Evolutionary conservation across 345 rosid species (phyloP), one percentile per base, ranked within the genome.

Genomic region (Eucalyptus cloeziana): DNA sequence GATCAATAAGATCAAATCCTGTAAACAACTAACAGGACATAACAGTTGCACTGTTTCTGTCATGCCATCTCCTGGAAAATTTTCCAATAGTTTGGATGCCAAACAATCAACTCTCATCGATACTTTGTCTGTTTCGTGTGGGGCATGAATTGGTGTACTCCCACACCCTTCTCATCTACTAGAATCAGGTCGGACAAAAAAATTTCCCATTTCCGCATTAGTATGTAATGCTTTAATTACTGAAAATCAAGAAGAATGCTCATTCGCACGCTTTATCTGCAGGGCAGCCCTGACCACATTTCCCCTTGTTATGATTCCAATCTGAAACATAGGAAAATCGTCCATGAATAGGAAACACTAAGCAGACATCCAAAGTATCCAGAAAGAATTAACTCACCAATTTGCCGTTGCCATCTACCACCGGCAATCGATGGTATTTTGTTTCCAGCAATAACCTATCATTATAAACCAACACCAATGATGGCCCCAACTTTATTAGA

Each of bases 361-460:
- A 12, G 44, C n/a, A 88, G 17, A 7, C 49, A 54, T 54, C 71
- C 33, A 85, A 10, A 40, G 76, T n/a, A 40, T 27, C 13, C 30
- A 19, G 88, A 24, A 33, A 67, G 62, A 85, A 25, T 85, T 91
- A 27, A 10, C 94, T 93, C 91, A 97, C 99, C 94, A 96, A 95
- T 87, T 93, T 95, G 47, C 99, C 99, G 80, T 94, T 89, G 49
- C 91, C 85, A 88, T 95, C 95, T 85, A 97, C 99, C 33, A 97
- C 98, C 22, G 99, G 99, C 89, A 97, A 92, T 88, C 98, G 92
- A 85, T 94, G 98, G 91, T 93, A 96, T 89, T 97, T 97, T 7
- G 99, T 96, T 92, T 96, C 97, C 12, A 97, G 96, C 92, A 97
- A 93, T 95, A 97, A 91, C 95, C 99, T 97, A 88, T 76, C 49